These are phyloP conservation scores for Gonapodya sp. DNA, from an alignment of 192 early-diverging fungal genomes.

Conservation along the genomic window DNA sequence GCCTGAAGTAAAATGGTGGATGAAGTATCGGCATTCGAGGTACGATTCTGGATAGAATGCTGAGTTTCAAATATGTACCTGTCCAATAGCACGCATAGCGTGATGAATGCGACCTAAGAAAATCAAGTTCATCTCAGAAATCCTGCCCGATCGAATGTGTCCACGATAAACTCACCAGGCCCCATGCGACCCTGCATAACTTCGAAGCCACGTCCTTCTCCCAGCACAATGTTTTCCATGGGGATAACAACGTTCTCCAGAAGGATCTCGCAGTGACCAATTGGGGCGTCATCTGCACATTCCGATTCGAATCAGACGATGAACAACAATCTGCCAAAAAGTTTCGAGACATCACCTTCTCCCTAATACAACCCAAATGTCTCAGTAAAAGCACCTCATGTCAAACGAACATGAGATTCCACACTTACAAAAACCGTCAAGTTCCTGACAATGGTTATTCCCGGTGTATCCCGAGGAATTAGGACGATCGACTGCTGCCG, in stretches of 20 bases:
- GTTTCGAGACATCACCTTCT: background rate
- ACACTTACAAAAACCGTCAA: conserved; percentile 64
- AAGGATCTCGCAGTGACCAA: conserved; percentile 90
- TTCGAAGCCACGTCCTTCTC: conserved; percentile 97
- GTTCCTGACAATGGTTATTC: conserved; percentile 73
- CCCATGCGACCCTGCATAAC: conserved; percentile 95
- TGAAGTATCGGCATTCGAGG: too few relatives aligned
- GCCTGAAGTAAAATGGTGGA: too few relatives aligned
- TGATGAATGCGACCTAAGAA: conserved; percentile 84
- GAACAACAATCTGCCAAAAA: background rate
- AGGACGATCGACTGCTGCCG: conserved; percentile 82
- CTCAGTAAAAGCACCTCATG: background rate
- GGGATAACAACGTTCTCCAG: conserved; percentile 87
- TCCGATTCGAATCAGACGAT: too few relatives aligned
- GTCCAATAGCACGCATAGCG: conserved; percentile 95
- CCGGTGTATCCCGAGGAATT: conserved; percentile 74
- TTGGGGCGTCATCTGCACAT: conserved; percentile 87
- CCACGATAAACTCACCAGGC: conserved; percentile 36
- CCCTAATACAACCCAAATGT: background rate
- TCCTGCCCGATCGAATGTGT: background rate
- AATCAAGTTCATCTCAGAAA: background rate
- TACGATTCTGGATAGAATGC: too few relatives aligned
- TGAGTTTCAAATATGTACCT: too few relatives aligned
- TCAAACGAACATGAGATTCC: background rate
- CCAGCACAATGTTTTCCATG: conserved; percentile 75